phyloP scores from a whole-genome alignment of 495 filamentous ascomycete genomes.

The Elasticomyces elasticus region DNA sequence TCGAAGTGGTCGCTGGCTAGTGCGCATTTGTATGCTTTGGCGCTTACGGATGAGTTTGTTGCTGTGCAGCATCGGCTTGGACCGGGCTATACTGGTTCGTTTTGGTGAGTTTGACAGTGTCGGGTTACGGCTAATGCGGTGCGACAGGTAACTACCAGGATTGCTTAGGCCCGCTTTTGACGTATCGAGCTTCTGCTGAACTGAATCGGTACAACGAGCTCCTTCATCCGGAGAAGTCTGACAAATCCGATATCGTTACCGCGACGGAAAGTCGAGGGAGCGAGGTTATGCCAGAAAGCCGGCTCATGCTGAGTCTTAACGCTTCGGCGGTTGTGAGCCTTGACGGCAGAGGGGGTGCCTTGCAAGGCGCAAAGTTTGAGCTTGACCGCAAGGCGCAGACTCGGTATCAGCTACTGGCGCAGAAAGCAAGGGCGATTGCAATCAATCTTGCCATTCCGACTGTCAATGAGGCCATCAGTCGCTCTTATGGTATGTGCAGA shows the following conservation, averaged over 20 bases:
- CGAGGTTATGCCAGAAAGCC: conserved; percentile 65
- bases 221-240: conserved; percentile 81
- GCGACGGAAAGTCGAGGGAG: conserved; percentile 79
- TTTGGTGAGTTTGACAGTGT: neutral
- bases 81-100: conserved; percentile 65
- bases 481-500: conserved; percentile 47
- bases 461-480: conserved; percentile 76
- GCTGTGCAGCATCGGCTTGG: conserved; percentile 85
- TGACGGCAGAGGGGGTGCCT: conserved; percentile 56
- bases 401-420: conserved; percentile 36
- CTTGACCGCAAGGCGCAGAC: conserved; percentile 49
- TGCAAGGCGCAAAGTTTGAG: conserved; percentile 65
- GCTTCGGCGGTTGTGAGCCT: conserved; percentile 63
- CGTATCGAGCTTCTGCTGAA: conserved; percentile 87
- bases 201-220: conserved; percentile 85
- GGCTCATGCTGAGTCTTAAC: conserved; percentile 76
- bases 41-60: conserved; percentile 82
- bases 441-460: conserved; percentile 82
- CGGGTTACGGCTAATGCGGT: neutral
- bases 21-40: conserved; percentile 78
- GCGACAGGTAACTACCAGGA: conserved; percentile 69
- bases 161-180: conserved; percentile 90
- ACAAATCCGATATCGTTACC: conserved; percentile 80
- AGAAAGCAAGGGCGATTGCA: conserved; percentile 65
- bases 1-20: conserved; percentile 83